Evolutionary conservation across 768 basidiomycete species (phyloP).

Genomic region (Lentinula sp.): DNA sequence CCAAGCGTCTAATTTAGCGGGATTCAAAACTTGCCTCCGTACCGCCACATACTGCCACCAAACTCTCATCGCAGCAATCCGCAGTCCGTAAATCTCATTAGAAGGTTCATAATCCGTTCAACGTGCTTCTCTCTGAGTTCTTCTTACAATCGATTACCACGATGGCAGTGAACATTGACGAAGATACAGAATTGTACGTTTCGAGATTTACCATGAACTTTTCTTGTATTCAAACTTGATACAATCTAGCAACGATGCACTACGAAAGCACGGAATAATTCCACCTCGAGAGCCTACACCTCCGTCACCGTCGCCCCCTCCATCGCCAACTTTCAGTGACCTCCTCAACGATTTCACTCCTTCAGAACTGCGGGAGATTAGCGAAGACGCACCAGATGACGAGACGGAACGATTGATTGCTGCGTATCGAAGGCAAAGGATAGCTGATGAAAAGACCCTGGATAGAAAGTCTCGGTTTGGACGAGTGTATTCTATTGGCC

Average conservation of each 20-base stretch:
- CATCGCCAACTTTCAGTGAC: conserved; percentile 67
- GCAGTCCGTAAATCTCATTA: no score
- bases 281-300: conserved; percentile 68
- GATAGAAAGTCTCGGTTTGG: conserved; percentile 72
- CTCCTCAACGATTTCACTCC: conserved; percentile 57
- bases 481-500: conserved; percentile 77
- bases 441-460: conserved; percentile 55
- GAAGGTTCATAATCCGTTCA: no score
- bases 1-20: neutral
- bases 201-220: neutral
- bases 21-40: no score
- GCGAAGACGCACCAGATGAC: conserved; percentile 69
- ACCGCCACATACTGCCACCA: neutral
- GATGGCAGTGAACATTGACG: conserved; percentile 76
- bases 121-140: neutral
- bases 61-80: neutral
- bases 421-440: conserved; percentile 54
- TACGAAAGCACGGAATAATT: conserved; percentile 88
- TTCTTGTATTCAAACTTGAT: neutral
- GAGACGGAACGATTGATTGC: conserved; percentile 73
- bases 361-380: conserved; percentile 60
- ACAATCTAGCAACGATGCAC: conserved; percentile 77
- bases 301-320: conserved; percentile 75
- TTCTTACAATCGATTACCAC: neutral
- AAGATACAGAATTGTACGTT: conserved; percentile 95